A percentile compares a stretch with the other conserved stretches of the same genome.
phyloP scores from a whole-genome alignment of 1,139 yeast genomes.

The Suhomyces yuchorum region DNA sequence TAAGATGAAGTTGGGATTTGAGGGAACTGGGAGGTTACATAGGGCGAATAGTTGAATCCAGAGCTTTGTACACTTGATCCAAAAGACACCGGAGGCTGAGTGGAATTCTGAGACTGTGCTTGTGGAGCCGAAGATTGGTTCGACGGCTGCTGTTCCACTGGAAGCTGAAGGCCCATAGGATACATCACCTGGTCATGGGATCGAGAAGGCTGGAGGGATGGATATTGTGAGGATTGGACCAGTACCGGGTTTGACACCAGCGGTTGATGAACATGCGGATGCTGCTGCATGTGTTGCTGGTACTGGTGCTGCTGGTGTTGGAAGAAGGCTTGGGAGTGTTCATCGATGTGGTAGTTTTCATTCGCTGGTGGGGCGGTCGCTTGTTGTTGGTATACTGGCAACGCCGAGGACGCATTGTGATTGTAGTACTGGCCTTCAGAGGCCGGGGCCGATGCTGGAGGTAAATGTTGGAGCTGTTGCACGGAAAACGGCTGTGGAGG shows the following conservation, averaged over 20 bases:
- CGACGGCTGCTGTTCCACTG: not conserved
- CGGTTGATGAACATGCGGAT: slow-evolving; percentile 3
- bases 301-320: slow-evolving; percentile 15
- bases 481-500: slow-evolving; percentile 5
- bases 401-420: slow-evolving; percentile 3
- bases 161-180: slow-evolving; percentile 1
- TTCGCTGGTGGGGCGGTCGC: slow-evolving; percentile 1
- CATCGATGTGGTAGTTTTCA: slow-evolving; percentile 7
- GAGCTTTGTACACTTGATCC: not conserved
- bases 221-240: slow-evolving; percentile 10
- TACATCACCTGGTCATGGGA: slow-evolving; percentile 8
- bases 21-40: slow-evolving; percentile 3
- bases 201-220: slow-evolving; percentile 4
- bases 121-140: not conserved
- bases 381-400: slow-evolving; percentile 2
- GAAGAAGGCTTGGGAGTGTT: slow-evolving; percentile 12
- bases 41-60: slow-evolving; percentile 3
- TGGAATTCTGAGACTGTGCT: not conserved
- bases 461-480: slow-evolving; percentile 4
- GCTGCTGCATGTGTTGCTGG: slow-evolving; percentile 13
- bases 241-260: slow-evolving; percentile 7
- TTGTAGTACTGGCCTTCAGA: slow-evolving; percentile 2
- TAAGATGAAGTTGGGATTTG: slow-evolving; percentile 5
- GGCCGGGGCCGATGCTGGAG: slow-evolving; percentile 1
- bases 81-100: not conserved